Evolutionary conservation across 2,329 filamentous ascomycete species (phyloP).

Genomic region (Scytalidium sp.): DNA sequence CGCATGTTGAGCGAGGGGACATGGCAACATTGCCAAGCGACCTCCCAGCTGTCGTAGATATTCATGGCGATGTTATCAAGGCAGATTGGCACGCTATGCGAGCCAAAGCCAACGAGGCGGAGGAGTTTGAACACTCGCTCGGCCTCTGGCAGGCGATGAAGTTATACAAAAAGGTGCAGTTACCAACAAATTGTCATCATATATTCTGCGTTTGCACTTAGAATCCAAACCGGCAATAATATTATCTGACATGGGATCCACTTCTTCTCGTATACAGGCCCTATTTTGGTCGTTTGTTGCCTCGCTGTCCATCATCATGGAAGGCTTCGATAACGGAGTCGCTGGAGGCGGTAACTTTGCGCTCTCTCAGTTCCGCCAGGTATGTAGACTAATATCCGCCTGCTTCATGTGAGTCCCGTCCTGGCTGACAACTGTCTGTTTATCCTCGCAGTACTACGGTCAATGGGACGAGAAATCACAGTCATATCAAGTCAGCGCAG

Average conservation of each 20-base stretch:
- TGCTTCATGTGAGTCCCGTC: no score
- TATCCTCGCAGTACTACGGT: background rate
- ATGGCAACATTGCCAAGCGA: background rate
- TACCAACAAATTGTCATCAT: background rate
- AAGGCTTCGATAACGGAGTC: constrained; percentile 31
- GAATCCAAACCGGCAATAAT: no score
- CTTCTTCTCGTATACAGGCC: no score
- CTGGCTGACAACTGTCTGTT: background rate
- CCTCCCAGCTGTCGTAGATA: background rate
- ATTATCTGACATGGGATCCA: no score
- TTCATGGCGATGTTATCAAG: background rate
- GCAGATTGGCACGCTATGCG: background rate
- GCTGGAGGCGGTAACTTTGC: background rate
- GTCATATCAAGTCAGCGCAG: constrained; percentile 4
- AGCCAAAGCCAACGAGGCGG: background rate
- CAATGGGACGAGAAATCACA: background rate
- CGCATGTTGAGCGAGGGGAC: background rate
- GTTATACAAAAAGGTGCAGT: constrained; percentile 1
- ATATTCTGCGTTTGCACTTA: no score
- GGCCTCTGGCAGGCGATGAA: background rate
- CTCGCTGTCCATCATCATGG: constrained; percentile 28
- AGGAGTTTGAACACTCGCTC: constrained; percentile 1
- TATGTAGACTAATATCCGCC: no score
- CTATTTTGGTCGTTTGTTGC: constrained; percentile 27
- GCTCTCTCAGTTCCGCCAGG: background rate